Conservation (phyloP, 2,329 filamentous ascomycete genomes). For the Bretziella fagacearum region DNA sequence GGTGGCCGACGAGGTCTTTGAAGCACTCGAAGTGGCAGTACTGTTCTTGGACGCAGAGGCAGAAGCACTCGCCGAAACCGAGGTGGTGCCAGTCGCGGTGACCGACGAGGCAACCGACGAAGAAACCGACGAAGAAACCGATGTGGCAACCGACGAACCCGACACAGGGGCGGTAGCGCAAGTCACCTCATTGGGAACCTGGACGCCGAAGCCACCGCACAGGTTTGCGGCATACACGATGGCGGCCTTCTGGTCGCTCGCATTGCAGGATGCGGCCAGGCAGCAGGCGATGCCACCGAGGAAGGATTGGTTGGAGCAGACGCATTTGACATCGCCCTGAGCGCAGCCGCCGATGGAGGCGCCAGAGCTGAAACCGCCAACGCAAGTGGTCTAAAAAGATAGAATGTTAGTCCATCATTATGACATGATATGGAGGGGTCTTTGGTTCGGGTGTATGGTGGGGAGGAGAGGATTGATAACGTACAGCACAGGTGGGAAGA, state of each 20-base stretch:
- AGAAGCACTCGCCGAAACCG: too few species aligned
- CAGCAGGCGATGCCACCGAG: conserved; percentile 28
- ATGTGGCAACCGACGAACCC: neutral
- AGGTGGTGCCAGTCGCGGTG: too few species aligned
- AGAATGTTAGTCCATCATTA: neutral
- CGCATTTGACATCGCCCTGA: conserved; percentile 25
- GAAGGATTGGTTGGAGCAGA: conserved; percentile 27
- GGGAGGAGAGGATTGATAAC: conserved; percentile 16
- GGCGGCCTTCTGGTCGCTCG: conserved; percentile 21
- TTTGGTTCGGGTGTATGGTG: neutral
- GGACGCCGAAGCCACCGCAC: conserved; percentile 24
- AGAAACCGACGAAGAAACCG: neutral
- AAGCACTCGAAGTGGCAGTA: too few species aligned
- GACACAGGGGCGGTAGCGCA: conserved; percentile 19
- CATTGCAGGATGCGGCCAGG: conserved; percentile 22
- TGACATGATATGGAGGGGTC: too few species aligned
- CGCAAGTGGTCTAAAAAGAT: conserved; percentile 21
- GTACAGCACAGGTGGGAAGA: conserved; percentile 26
- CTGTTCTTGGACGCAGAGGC: too few species aligned
- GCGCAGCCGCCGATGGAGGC: conserved; percentile 24
- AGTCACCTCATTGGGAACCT: conserved; percentile 23
- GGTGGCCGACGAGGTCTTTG: too few species aligned
- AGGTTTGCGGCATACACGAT: conserved; percentile 25
- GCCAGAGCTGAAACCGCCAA: conserved; percentile 22
- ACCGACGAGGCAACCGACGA: neutral